phyloP scores from a whole-genome alignment of 179 eudicot genomes.

The Dionaea muscipula region DNA sequence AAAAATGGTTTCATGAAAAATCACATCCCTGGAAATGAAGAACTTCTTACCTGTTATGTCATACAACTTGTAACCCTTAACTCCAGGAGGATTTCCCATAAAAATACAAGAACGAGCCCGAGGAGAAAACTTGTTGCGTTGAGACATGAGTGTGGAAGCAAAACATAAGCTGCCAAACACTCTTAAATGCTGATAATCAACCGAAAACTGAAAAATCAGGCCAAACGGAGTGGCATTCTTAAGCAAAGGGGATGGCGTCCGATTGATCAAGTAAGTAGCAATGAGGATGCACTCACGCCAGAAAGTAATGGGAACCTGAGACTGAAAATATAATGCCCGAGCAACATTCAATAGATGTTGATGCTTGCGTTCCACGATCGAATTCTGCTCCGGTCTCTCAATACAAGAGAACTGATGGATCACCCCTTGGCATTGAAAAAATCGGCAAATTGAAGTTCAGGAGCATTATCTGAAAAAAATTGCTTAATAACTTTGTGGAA shows the following conservation, averaged over 20 bases:
- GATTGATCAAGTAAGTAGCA: background rate
- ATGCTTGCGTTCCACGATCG: too few relatives aligned
- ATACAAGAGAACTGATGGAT: too few relatives aligned
- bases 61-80: background rate
- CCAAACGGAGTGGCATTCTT: background rate
- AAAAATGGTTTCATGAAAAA: background rate
- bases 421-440: too few relatives aligned
- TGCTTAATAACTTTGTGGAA: too few relatives aligned
- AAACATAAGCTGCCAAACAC: background rate
- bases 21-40: background rate
- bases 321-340: background rate
- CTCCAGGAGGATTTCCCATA: background rate
- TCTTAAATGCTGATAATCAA: background rate
- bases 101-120: background rate
- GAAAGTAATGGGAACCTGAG: background rate
- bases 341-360: too few relatives aligned
- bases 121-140: background rate
- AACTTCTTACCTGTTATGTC: background rate
- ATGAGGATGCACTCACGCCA: background rate
- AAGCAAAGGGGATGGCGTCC: background rate
- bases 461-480: too few relatives aligned
- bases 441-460: too few relatives aligned
- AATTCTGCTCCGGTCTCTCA: too few relatives aligned
- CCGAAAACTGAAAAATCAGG: background rate
- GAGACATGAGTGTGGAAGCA: background rate